These are phyloP conservation scores for Pythium volutum DNA, from an alignment of 352 stramenopile genomes.

Conservation along the genomic window DNA sequence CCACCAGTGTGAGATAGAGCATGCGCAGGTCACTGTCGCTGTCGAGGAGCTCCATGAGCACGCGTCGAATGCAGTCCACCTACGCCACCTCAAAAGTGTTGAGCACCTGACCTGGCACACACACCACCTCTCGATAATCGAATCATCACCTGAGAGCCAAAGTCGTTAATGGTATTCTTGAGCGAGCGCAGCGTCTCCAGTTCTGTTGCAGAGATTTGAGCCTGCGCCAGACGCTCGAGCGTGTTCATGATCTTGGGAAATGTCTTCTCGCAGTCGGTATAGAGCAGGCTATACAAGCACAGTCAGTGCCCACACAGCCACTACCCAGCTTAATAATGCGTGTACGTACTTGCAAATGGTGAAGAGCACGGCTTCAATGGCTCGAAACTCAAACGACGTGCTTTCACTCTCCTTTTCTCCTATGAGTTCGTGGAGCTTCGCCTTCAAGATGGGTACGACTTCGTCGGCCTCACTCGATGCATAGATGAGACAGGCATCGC, in stretches of 20 bases:
- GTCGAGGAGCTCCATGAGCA: slow-evolving; percentile 65
- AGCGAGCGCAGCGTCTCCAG: slow-evolving; percentile 61
- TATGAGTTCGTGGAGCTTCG: slow-evolving; percentile 40
- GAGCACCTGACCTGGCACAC: background rate
- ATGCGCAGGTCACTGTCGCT: slow-evolving; percentile 71
- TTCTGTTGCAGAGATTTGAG: slow-evolving; percentile 32
- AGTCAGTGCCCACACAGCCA: background rate
- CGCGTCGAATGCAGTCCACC: slow-evolving; percentile 54
- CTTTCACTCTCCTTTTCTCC: slow-evolving; percentile 20
- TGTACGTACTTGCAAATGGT: slow-evolving; percentile 29
- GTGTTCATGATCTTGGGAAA: slow-evolving; percentile 21
- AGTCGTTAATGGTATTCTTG: slow-evolving; percentile 80
- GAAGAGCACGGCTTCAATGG: slow-evolving; percentile 34
- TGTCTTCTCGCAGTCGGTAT: slow-evolving; percentile 12
- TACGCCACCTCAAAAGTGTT: slow-evolving; percentile 7
- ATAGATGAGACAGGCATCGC: slow-evolving; percentile 49
- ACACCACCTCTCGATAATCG: background rate
- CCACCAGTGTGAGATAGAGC: slow-evolving; percentile 66
- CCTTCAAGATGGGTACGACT: slow-evolving; percentile 39
- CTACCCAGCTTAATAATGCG: background rate
- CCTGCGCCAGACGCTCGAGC: slow-evolving; percentile 24
- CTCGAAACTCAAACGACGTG: slow-evolving; percentile 32
- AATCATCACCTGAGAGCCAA: slow-evolving; percentile 47
- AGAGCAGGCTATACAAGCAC: background rate
- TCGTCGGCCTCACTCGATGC: slow-evolving; percentile 39